These are phyloP conservation scores for Exsudoporus floridanus DNA, from an alignment of 1,284 basidiomycete genomes.

Conservation along the genomic window DNA sequence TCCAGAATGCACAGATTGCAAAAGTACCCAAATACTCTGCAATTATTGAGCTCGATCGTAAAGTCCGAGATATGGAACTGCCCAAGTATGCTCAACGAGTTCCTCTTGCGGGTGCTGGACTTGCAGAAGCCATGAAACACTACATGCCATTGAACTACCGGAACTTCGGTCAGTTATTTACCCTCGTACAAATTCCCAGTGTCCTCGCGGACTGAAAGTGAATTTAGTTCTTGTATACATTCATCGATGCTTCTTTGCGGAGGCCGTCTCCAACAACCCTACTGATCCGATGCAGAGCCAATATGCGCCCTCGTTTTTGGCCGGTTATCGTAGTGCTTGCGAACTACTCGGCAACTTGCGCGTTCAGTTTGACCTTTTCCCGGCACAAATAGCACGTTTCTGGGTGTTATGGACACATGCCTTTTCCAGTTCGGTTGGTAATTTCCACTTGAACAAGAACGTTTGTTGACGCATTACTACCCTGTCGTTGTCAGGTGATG, in stretches of 20 bases:
- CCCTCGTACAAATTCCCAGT: constrained; percentile 9
- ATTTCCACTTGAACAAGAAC: not conserved
- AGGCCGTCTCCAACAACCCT: constrained; percentile 57
- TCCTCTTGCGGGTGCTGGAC: constrained; percentile 42
- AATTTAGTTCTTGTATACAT: constrained; percentile 58
- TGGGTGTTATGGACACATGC: constrained; percentile 72
- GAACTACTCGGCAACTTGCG: constrained; percentile 51
- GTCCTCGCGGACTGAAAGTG: constrained; percentile 2
- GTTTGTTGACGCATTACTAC: not conserved
- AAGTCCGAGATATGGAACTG: constrained; percentile 60
- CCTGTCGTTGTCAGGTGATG: constrained; percentile 51
- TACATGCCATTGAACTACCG: constrained; percentile 69
- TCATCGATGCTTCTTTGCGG: constrained; percentile 67
- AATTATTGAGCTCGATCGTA: constrained; percentile 61
- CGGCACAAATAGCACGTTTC: constrained; percentile 58
- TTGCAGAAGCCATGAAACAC: constrained; percentile 57
- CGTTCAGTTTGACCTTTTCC: constrained; percentile 53
- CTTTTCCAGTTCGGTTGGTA: constrained; percentile 58
- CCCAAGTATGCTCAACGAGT: constrained; percentile 51
- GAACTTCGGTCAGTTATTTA: constrained; percentile 50
- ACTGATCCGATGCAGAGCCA: constrained; percentile 59
- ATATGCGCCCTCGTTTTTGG: constrained; percentile 65
- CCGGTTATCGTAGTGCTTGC: constrained; percentile 62
- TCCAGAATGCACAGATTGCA: constrained; percentile 62
- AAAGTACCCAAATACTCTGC: constrained; percentile 63